Evolutionary conservation across 179 eudicot species (phyloP), one percentile per base, ranked within the genome.

Genomic region (Spinacia oleracea): DNA sequence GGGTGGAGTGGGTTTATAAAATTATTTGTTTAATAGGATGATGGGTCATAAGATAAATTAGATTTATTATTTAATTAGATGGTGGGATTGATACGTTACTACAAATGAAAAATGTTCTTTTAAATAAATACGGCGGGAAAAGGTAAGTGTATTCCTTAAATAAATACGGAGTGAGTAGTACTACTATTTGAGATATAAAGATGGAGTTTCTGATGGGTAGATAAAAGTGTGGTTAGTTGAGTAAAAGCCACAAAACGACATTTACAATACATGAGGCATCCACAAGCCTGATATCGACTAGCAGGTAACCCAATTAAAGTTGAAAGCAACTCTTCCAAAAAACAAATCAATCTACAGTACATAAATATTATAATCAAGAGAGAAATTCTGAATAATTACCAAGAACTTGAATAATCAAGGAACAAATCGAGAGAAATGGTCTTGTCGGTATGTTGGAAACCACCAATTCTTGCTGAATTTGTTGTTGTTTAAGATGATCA

Each of bases 391-490:
- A n/a, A n/a, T n/a, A 70, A 77, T 38, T 68, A 93, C 97, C 98
- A 63, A 93, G 97, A 89, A 93, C 83, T 81, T 85, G 92, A 64
- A 90, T 70, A 60, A 90, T 79, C 59, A 83, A 70, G 43, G 83
- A 65, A 87, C 94, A 89, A 23, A 90, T 11, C 7, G 85, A 74
- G 6, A 90, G 85, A 77, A 90, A 87, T 20, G 94, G 91, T 77
- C 81, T 86, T 23, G 88, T 76, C 38, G 92, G 87, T 56, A 89
- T 78, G 53, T 78, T 34, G 0, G 58, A 72, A 72, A 71, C 83
- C 0, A 65, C 63, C 66, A 51, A 32, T 62, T 74, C 60, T 56
- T 68, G 63, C 50, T 73, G 76, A 67, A 46, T 53, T n/a, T 70
- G 56, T 2, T 53, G 40, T 50, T 72, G 64, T 51, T 76, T 64